Conservation (phyloP, 2,329 filamentous ascomycete genomes). For the Grosmannia clavigera region DNA sequence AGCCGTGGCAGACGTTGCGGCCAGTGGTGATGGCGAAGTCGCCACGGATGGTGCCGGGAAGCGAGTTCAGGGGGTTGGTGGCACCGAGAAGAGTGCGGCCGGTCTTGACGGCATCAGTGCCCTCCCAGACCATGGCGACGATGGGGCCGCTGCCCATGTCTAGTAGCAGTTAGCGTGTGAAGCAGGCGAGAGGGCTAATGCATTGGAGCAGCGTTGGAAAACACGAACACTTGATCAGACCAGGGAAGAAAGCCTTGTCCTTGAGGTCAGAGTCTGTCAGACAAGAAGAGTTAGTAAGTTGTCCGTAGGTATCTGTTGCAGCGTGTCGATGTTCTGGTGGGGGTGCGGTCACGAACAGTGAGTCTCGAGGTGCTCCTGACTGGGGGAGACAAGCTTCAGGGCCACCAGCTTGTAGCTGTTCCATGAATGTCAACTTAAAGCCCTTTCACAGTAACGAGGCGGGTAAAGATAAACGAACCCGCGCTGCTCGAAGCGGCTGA, state of each 20-base stretch:
- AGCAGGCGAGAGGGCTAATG: background rate
- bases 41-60: constrained; percentile 95
- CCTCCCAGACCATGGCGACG: constrained; percentile 99
- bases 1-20: constrained; percentile 99
- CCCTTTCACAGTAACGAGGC: constrained; percentile 7
- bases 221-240: constrained; percentile 75
- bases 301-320: background rate
- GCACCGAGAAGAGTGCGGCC: constrained; percentile 92
- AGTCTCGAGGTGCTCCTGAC: constrained; percentile 92
- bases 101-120: constrained; percentile 97
- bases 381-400: constrained; percentile 85
- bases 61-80: constrained; percentile 93
- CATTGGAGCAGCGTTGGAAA: background rate
- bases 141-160: constrained; percentile 97
- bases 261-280: constrained; percentile 66
- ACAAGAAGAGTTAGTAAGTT: background rate
- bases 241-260: constrained; percentile 93
- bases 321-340: background rate
- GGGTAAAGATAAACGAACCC: constrained; percentile 44
- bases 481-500: constrained; percentile 94
- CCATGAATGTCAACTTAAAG: background rate
- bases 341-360: constrained; percentile 53
- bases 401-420: constrained; percentile 91
- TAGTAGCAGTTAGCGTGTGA: constrained; percentile 24
- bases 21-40: constrained; percentile 79